Conservation (phyloP, 495 filamentous ascomycete genomes). For the Cercophora scortea region DNA sequence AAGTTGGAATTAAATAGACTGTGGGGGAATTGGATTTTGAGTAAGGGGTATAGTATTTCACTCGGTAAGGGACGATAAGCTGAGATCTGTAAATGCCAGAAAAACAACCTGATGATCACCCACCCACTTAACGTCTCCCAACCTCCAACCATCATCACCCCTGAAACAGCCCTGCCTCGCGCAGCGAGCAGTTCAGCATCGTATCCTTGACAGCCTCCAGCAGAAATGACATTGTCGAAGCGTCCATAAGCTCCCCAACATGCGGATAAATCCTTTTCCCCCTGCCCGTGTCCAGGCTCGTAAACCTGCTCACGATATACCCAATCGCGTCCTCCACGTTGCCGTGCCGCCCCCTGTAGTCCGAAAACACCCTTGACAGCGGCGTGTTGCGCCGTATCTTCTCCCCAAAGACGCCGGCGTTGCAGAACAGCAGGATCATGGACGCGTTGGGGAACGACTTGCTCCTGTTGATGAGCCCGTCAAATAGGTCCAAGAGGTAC, state of each 20-base stretch:
- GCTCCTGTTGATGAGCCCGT: neutral
- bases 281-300: too few relatives aligned
- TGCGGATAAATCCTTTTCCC: neutral
- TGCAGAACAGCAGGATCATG: neutral
- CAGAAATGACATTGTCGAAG: neutral
- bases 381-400: neutral
- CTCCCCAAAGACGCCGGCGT: neutral
- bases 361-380: neutral
- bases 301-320: slow-evolving; percentile 4
- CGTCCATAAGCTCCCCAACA: slow-evolving; percentile 2
- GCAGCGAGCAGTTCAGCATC: slow-evolving; percentile 3
- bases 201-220: slow-evolving; percentile 5
- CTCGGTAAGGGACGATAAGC: too few relatives aligned
- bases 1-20: too few relatives aligned
- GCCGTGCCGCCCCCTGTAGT: neutral
- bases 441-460: neutral
- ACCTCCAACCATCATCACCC: neutral
- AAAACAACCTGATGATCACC: too few relatives aligned
- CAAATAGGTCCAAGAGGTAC: neutral
- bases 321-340: neutral
- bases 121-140: too few relatives aligned
- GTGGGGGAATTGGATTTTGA: too few relatives aligned
- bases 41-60: too few relatives aligned
- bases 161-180: neutral
- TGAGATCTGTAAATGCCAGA: too few relatives aligned